These are phyloP conservation scores for Phytophthora kernoviae DNA, from an alignment of 352 stramenopile species.

Conservation along the genomic window DNA sequence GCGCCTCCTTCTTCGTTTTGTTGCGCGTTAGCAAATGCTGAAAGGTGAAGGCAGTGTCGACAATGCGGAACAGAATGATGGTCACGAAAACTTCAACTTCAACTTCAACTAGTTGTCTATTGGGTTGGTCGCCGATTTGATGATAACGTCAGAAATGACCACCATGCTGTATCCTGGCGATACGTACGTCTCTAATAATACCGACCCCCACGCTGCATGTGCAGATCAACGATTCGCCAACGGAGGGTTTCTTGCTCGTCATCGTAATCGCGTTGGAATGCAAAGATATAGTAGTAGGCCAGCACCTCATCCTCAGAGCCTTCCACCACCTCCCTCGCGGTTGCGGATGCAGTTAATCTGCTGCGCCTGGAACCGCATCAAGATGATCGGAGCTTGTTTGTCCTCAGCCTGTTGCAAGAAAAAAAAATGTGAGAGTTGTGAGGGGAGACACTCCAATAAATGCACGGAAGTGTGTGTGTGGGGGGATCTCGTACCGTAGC, in stretches of 20 bases:
- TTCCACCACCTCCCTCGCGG: conserved; percentile 96
- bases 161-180: no score
- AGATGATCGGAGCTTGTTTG: conserved; percentile 94
- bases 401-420: conserved; percentile 66
- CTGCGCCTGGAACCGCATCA: conserved; percentile 98
- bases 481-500: conserved; percentile 74
- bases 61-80: conserved; percentile 37
- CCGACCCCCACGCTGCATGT: conserved; percentile 79
- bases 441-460: no score
- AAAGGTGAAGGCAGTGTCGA: conserved; percentile 6
- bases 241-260: conserved; percentile 89
- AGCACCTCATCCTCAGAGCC: conserved; percentile 96
- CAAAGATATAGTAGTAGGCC: conserved; percentile 98
- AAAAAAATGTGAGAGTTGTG: conserved; percentile 16
- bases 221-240: conserved; percentile 89
- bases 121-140: no score
- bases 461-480: no score
- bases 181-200: conserved; percentile 71
- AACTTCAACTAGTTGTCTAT: conserved; percentile 30
- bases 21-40: conserved; percentile 4
- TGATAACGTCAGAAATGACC: not conserved
- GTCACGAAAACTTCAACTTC: conserved; percentile 37
- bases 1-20: not conserved
- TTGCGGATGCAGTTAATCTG: conserved; percentile 99
- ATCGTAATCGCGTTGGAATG: conserved; percentile 97